Evolutionary conservation across 768 basidiomycete genomes (phyloP).

Genomic region (Collybiopsis confluens): DNA sequence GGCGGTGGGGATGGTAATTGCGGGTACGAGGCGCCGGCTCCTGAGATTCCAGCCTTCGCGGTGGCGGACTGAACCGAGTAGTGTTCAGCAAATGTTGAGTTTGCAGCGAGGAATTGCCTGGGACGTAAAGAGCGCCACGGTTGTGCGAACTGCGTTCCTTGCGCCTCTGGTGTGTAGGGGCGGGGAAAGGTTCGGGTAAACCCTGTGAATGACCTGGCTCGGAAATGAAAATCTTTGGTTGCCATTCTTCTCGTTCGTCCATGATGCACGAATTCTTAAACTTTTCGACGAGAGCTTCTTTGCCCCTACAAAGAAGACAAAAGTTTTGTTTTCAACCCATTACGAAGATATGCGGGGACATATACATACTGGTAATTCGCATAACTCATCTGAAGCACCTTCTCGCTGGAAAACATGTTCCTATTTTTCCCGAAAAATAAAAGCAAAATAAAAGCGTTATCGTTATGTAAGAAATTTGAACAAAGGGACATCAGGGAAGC

Average conservation of each 20-base stretch:
- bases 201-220: slow-evolving; percentile 67
- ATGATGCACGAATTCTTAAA: slow-evolving; percentile 91
- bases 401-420: slow-evolving; percentile 92
- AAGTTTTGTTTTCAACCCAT: not conserved
- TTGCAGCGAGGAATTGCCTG: slow-evolving; percentile 24
- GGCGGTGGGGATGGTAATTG: not conserved
- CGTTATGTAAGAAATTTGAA: not conserved
- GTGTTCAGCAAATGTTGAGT: slow-evolving; percentile 10
- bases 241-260: slow-evolving; percentile 81
- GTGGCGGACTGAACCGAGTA: not conserved
- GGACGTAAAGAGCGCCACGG: slow-evolving; percentile 67
- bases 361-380: slow-evolving; percentile 82
- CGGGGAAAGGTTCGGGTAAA: slow-evolving; percentile 74
- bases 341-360: slow-evolving; percentile 3
- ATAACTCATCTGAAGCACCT: slow-evolving; percentile 87
- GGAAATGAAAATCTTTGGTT: slow-evolving; percentile 82
- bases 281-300: slow-evolving; percentile 86
- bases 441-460: slow-evolving; percentile 3
- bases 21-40: not conserved
- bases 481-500: slow-evolving; percentile 14
- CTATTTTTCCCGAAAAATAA: slow-evolving; percentile 30
- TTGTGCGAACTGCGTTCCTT: slow-evolving; percentile 83
- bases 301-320: slow-evolving; percentile 59
- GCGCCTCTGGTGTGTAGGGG: slow-evolving; percentile 74
- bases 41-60: not conserved